Evolutionary conservation across 1,284 basidiomycete species (phyloP).

Genomic region (Ustilago shanxiensis): DNA sequence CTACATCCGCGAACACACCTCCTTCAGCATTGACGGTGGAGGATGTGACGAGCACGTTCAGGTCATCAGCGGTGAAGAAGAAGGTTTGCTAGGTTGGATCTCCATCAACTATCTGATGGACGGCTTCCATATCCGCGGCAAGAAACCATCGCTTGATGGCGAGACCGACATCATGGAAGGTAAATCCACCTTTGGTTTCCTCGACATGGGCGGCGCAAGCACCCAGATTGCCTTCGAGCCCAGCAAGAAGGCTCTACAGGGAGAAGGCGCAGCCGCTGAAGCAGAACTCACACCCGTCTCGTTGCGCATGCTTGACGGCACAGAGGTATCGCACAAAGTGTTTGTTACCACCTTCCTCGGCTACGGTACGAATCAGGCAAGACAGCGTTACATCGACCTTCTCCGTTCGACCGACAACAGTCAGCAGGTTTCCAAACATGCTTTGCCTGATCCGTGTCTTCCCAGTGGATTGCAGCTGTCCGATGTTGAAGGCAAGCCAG

Average conservation of each 20-base stretch:
- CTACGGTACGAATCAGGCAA: constrained; percentile 95
- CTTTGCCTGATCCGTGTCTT: constrained; percentile 83
- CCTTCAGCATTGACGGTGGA: constrained; percentile 74
- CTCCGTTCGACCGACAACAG: constrained; percentile 72
- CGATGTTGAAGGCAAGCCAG: constrained; percentile 70
- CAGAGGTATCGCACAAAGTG: constrained; percentile 88
- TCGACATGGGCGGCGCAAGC: constrained; percentile 99
- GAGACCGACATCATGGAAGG: constrained; percentile 69
- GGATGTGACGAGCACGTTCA: constrained; percentile 86
- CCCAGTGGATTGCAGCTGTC: constrained; percentile 77
- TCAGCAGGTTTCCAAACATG: constrained; percentile 2
- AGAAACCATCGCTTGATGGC: constrained; percentile 39
- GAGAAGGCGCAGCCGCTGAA: constrained; percentile 67
- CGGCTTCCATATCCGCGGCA: constrained; percentile 77
- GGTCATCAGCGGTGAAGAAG: constrained; percentile 97
- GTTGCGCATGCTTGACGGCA: constrained; percentile 84
- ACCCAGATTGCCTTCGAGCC: constrained; percentile 95
- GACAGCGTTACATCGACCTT: constrained; percentile 86
- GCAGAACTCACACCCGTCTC: constrained; percentile 74
- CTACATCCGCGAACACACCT: constrained; percentile 85
- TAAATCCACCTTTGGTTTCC: constrained; percentile 91
- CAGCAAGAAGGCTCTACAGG: constrained; percentile 75
- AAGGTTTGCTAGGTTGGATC: constrained; percentile 98
- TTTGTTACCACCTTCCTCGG: constrained; percentile 99
- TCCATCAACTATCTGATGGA: constrained; percentile 99